Base-by-base conservation (phyloP, 1,284 basidiomycete species). In the Xerocomus minutiporus region DNA sequence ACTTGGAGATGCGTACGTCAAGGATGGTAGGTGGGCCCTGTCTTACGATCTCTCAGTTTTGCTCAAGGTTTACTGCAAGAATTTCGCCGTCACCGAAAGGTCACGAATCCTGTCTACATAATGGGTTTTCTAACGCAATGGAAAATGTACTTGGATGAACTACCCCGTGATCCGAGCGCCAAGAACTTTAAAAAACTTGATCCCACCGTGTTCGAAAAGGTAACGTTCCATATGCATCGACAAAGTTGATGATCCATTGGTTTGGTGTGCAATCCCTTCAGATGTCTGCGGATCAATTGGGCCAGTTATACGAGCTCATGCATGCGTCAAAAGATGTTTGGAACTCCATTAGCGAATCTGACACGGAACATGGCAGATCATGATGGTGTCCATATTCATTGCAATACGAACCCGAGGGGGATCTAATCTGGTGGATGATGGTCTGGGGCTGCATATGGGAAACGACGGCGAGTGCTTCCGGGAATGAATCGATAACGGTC, bases 81-180 rank as follows among this genome's bases (percentile, higher is more conserved):
- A 69, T 97, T 96, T 68, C 83, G 87, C 20, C 76, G 86, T 46
- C 93, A 95, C 57, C 81, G 75, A 59, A 73, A 79, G n/a, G 82
- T 85, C 11, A 85, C 85, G 32, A 96, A 97, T 71, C 90, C 92
- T 2, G 77, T 88, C 5, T 84, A 96, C 68, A 83, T 96, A 58
- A 93, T 97, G 66, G 93, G 91, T 2, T 97, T 97, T 66, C 75
- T 97, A 15, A 87, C 86, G 4, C 90, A 96, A 63, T 97, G 94
- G 94, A 96, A 95, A 69, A 66, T 81, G 54, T 97, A 97, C 68
- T 77, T 97, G 50, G 91, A 95, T 62, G 73, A 82, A 58, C 66
- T 94, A 17, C 79, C 84, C 13, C 58, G 59, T 40, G 75, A 74
- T 31, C 65, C 71, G 32, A 54, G 59, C 3, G 69, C 69, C 2